These are phyloP conservation scores for Larix kaempferi DNA, from an alignment of 75 land plant species.

Conservation along the genomic window DNA sequence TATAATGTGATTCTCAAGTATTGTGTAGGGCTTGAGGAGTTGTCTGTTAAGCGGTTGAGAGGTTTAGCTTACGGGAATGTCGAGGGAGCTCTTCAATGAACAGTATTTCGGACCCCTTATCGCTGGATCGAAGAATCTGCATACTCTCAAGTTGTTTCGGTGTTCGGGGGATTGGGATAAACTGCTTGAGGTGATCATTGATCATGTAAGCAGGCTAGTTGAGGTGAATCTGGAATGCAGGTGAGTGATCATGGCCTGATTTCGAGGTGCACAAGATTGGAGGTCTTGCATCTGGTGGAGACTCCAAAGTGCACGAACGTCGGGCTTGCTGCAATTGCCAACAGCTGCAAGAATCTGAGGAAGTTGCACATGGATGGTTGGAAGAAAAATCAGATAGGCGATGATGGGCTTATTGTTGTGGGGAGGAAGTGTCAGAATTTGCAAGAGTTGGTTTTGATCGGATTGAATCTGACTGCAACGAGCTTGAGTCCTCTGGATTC, in stretches of 20 bases:
- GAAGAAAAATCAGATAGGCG: constrained; percentile 29
- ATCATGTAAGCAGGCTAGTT: constrained; percentile 23
- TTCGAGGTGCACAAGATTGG: constrained; percentile 27
- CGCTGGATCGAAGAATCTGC: constrained; percentile 29
- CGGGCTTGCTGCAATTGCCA: constrained; percentile 37
- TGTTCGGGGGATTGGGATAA: constrained; percentile 38
- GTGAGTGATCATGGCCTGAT: constrained; percentile 31
- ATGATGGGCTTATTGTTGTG: constrained; percentile 36
- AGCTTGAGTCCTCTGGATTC: constrained; percentile 34
- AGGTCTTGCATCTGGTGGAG: constrained; percentile 39
- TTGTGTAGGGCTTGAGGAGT: constrained; percentile 26
- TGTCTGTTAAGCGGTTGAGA: constrained; percentile 36
- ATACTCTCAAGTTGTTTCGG: constrained; percentile 27
- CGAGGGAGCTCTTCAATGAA: constrained; percentile 27
- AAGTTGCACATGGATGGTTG: constrained; percentile 39
- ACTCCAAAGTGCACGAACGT: constrained; percentile 36
- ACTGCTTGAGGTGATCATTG: constrained; percentile 23
- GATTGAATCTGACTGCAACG: constrained; percentile 22
- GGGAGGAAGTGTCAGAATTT: constrained; percentile 32
- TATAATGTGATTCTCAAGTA: constrained; percentile 26
- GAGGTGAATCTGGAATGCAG: constrained; percentile 34
- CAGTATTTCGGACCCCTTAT: constrained; percentile 37
- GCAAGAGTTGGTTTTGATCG: constrained; percentile 45
- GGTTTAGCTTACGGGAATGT: constrained; percentile 14
- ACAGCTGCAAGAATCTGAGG: constrained; percentile 27